Evolutionary conservation across 768 basidiomycete genomes (phyloP).

Genomic region (Mycena sanguinolenta): DNA sequence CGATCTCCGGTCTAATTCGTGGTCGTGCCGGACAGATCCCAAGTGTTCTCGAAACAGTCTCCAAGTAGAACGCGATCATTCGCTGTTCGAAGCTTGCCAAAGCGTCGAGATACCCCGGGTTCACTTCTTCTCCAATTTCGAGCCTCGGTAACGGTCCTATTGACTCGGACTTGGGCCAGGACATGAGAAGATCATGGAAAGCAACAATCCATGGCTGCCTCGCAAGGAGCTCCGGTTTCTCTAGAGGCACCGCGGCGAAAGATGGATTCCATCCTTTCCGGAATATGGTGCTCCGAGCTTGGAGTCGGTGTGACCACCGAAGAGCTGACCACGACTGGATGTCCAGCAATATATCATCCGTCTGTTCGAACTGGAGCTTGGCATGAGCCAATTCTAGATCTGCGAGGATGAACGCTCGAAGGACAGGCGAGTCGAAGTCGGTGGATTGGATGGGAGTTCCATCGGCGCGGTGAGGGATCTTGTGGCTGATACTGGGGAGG

Average conservation of each 20-base stretch:
- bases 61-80: conserved; percentile 26
- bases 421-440: conserved; percentile 27
- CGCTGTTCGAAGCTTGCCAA: conserved; percentile 17
- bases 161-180: conserved; percentile 22
- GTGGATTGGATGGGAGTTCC: conserved; percentile 13
- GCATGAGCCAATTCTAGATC: conserved; percentile 26
- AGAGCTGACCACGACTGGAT: not conserved
- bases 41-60: conserved; percentile 23
- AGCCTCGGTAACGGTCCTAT: not conserved
- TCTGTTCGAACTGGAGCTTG: conserved; percentile 32
- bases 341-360: conserved; percentile 24
- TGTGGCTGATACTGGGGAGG: not conserved
- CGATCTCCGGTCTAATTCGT: conserved; percentile 6
- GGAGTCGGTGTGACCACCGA: not conserved
- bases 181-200: conserved; percentile 16
- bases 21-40: conserved; percentile 18
- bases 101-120: conserved; percentile 5
- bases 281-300: conserved; percentile 16
- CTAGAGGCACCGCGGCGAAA: conserved; percentile 21
- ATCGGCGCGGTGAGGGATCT: conserved; percentile 15
- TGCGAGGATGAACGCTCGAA: conserved; percentile 21
- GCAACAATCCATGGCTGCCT: conserved; percentile 20
- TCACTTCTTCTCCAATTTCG: not conserved
- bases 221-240: not conserved
- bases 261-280: conserved; percentile 21